Evolutionary conservation across 306 rosid genomes (phyloP), one percentile per base, ranked within the genome.

Genomic region (Malus sieversii): DNA sequence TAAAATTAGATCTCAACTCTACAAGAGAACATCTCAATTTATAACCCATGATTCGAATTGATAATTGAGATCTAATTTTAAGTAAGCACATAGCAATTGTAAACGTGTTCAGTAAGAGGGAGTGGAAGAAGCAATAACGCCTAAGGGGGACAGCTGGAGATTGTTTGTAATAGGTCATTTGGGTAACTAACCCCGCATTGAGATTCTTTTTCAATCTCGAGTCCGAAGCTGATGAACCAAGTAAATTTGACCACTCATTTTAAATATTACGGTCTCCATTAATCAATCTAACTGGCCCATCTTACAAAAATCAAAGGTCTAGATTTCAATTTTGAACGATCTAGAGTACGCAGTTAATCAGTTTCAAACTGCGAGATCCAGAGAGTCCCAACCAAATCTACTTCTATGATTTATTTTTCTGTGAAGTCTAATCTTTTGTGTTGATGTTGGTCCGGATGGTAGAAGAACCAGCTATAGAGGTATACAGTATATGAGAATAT

Each of bases 401-500:
- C n/a, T 75, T 83, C 71, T 52, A 66, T 67, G 33, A 22, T 66
- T 65, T 70, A 48, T 52, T 61, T 23, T 22, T 71, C 40, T 13
- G 40, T 32, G 60, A 35, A 65, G 71, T 20, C 16, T 63, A 70
- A 33, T 51, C 53, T 64, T 48, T 48, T 48, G 1, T 48, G 8
- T 48, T 48, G 55, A 65, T 42, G 52, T 33, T 78, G 27, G 11
- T 48, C 55, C 61, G 72, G 77, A 76, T 78, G 62, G 71, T 66
- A 68, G 70, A 79, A 81, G 75, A 75, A 82, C 68, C 78, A 71
- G 61, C 67, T 33, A 60, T 18, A 66, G 71, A 79, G 35, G 11
- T 57, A 40, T 40, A 40, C 10, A 85, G 52, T 51, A 68, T 77
- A 53, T 61, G 68, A 79, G 88, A 81, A 84, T 76, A 70, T 87